phyloP scores from a whole-genome alignment of 1,284 basidiomycete genomes.

The Boletus mariae region DNA sequence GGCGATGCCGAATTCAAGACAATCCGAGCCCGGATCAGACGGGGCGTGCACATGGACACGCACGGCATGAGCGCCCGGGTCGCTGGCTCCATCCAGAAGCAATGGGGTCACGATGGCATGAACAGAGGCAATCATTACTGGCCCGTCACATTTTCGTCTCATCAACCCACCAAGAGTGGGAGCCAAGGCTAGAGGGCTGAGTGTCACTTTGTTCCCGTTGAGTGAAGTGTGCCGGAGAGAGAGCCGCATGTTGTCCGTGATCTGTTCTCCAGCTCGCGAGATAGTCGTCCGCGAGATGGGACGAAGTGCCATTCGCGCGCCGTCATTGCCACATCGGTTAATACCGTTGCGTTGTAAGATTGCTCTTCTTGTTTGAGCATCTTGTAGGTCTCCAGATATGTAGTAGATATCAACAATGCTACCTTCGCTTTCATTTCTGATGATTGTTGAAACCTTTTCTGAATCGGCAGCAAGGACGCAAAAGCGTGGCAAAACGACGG shows the following conservation, averaged over 20 bases:
- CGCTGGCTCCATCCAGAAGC: constrained; percentile 26
- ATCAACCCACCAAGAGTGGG: constrained; percentile 22
- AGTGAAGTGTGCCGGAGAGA: constrained; percentile 36
- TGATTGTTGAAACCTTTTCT: constrained; percentile 51
- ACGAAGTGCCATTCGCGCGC: constrained; percentile 55
- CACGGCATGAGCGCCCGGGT: constrained; percentile 55
- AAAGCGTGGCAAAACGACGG: constrained; percentile 62
- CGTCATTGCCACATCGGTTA: constrained; percentile 54
- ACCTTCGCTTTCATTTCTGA: constrained; percentile 55
- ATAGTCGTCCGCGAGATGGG: constrained; percentile 28
- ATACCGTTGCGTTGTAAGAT: constrained; percentile 56
- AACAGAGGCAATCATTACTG: constrained; percentile 60
- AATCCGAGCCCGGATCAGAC: constrained; percentile 53
- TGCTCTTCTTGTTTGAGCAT: constrained; percentile 57
- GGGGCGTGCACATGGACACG: constrained; percentile 54
- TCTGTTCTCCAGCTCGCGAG: constrained; percentile 28
- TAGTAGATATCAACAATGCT: constrained; percentile 57
- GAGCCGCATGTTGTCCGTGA: constrained; percentile 19
- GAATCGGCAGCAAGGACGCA: constrained; percentile 60
- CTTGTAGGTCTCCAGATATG: constrained; percentile 51
- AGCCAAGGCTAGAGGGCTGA: constrained; percentile 21
- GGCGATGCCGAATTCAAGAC: constrained; percentile 76
- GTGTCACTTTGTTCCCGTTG: constrained; percentile 13
- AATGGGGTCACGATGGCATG: constrained; percentile 53
- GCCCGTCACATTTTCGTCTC: constrained; percentile 48